A percentile compares a stretch with the other conserved stretches of the same genome.
Evolutionary conservation across 768 basidiomycete species (phyloP).

Genomic region (Fibroporia radiculosa): DNA sequence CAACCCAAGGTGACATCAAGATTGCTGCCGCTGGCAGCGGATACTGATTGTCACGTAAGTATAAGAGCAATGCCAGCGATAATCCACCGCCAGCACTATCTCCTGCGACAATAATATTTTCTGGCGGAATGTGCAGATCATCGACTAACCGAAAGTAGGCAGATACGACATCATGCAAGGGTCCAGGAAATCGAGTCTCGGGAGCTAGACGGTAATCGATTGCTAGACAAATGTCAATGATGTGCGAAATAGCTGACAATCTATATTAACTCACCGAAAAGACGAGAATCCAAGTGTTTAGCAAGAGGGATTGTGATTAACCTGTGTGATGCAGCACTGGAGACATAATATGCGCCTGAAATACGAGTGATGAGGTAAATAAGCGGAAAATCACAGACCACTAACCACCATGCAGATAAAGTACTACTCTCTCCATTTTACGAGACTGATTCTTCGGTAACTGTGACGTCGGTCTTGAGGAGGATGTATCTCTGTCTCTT

Average conservation of each 20-base stretch:
- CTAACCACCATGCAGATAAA: slow-evolving; percentile 90
- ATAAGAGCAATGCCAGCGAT: slow-evolving; percentile 80
- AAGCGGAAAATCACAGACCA: slow-evolving; percentile 5
- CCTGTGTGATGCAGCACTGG: slow-evolving; percentile 85
- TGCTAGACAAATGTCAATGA: too few relatives aligned
- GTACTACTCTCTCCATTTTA: slow-evolving; percentile 71
- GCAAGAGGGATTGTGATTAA: slow-evolving; percentile 86
- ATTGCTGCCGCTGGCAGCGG: slow-evolving; percentile 80
- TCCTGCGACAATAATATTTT: slow-evolving; percentile 83
- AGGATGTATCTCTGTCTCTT: slow-evolving; percentile 3
- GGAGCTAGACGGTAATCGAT: slow-evolving; percentile 97
- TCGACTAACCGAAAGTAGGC: slow-evolving; percentile 84
- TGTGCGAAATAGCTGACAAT: slow-evolving; percentile 58
- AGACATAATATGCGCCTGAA: slow-evolving; percentile 86
- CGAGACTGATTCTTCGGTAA: slow-evolving; percentile 23
- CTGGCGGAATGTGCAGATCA: slow-evolving; percentile 84
- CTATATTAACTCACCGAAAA: slow-evolving; percentile 49
- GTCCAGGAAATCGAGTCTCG: slow-evolving; percentile 90
- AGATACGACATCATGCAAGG: slow-evolving; percentile 76
- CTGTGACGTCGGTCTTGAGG: neutral
- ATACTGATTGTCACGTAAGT: slow-evolving; percentile 88
- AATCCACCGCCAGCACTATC: slow-evolving; percentile 95
- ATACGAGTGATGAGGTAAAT: neutral
- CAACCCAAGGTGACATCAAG: slow-evolving; percentile 93
- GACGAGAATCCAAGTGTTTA: slow-evolving; percentile 80